Percentiles rank a stretch among this genome's conserved stretches.
phyloP scores from a whole-genome alignment of 2,329 filamentous ascomycete species.

The Trichoderma lentiforme region DNA sequence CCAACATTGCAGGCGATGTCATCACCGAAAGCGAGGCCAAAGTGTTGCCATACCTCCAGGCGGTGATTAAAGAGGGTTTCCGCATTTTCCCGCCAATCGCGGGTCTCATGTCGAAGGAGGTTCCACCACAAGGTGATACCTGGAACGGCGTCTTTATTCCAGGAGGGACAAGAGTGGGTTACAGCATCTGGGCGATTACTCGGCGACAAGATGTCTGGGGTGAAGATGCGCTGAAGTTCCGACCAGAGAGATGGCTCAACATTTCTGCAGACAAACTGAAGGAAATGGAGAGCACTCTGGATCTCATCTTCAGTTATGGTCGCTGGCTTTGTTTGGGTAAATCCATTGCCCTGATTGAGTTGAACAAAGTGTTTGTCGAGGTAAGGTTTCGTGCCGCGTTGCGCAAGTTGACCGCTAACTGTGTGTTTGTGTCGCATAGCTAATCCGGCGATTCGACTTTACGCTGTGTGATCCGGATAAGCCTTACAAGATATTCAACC shows the following conservation, averaged over 20 bases:
- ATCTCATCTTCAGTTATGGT: constrained; percentile 26
- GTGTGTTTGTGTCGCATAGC: neutral
- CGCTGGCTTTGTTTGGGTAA: constrained; percentile 32
- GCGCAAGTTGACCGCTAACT: neutral
- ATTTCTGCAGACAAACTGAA: constrained; percentile 29
- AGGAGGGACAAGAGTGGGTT: constrained; percentile 32
- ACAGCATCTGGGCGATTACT: constrained; percentile 36
- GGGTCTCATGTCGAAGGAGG: constrained; percentile 37
- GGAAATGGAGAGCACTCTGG: constrained; percentile 36
- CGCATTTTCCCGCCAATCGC: constrained; percentile 38
- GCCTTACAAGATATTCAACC: constrained; percentile 16
- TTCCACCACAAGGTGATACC: constrained; percentile 30
- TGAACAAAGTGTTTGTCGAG: constrained; percentile 35
- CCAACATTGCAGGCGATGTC: constrained; percentile 20
- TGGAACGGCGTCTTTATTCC: constrained; percentile 34
- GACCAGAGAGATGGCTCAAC: constrained; percentile 39
- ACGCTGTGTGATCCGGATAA: constrained; percentile 1
- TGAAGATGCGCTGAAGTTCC: constrained; percentile 32
- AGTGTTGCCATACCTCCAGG: constrained; percentile 42
- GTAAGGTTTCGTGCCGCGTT: constrained; percentile 20
- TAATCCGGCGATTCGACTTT: constrained; percentile 19
- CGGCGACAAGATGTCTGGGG: constrained; percentile 35
- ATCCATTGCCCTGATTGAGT: constrained; percentile 31
- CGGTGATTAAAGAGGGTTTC: constrained; percentile 49
- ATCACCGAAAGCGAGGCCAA: constrained; percentile 35